Evolutionary conservation across 2,329 filamentous ascomycete species (phyloP), one percentile per base, ranked within the genome.

Genomic region (Exophiala mesophila): DNA sequence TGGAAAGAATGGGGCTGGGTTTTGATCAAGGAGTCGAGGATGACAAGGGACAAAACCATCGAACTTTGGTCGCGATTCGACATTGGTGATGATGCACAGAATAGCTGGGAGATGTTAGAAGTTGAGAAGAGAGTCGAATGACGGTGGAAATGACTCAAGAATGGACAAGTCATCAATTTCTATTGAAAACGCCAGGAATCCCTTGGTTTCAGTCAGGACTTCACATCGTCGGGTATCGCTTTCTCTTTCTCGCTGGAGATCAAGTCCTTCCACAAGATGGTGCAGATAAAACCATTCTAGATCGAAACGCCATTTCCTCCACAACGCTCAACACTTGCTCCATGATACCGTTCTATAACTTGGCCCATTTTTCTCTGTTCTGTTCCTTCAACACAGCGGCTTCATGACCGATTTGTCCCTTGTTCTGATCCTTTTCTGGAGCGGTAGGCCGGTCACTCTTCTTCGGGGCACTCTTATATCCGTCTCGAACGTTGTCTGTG

Each of bases 1-100:
- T 79, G 21, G 66, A 60, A 30, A 82, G 85, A 54, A 74, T 88
- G 10, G 88, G 85, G 70, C 75, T 77, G 24, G 39, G 44, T 28
- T 44, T 49, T 26, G 45, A 53, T 9, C 38, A 37, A 15, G 47
- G 44, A 13, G 50, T 55, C 10, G 50, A 55, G 32, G 47, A 52
- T 32, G 39, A 44, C 9, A 46, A 53, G 35, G 47, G 47, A 1
- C 36, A 48, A 30, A 51, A 50, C 28, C 50, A 53, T 24, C 45
- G 32, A n/a, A 36, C 48, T 5, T 35, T 55, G 30, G 42, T 55
- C 10, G 41, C 50, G 5, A 33, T 55, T 26, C 21, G 50, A 30
- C 52, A 55, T 30, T 55, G 52, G 52, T 55, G 47, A 36, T 15
- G 23, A 17, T 4, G 23, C 12, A 26, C n/a, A n/a, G n/a, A n/a